Evolutionary conservation across 139 green algal species (phyloP), one percentile per base, ranked within the genome.

Genomic region (Auxenochlorella protothecoides): DNA sequence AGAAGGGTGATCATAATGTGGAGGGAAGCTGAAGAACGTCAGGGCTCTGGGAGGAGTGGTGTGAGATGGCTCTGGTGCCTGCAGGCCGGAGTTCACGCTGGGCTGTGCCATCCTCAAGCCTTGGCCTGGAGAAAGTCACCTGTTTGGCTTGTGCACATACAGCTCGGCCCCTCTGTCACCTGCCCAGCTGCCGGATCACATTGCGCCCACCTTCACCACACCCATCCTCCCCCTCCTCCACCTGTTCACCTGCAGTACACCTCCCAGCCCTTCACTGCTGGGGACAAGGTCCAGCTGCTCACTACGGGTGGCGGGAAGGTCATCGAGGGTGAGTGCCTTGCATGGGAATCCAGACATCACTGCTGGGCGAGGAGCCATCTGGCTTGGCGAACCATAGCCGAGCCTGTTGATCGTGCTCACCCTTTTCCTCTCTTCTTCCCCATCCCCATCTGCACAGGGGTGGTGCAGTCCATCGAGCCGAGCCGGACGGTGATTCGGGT

Each of bases 401-500:
- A 44, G 27, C 27, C 27, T 44, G 27, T 44, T 44, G 27, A 44
- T 44, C 27, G 27, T 44, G 27, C 27, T 44, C 27, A 44, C 27
- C 27, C 27, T 44, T 44, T 44, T 16, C 62, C 15, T 52, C 8
- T 51, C 4, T 7, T 53, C 14, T 16, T 16, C 3, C 15, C 9
- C 62, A n/a, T 16, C 3, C 56, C 16, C 27, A 44, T 44, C 53
- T 44, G 16, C 27, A 53, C 61, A 74, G 69, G 69, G 1, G 69
- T 72, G 53, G 53, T 80, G 61, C 15, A 64, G 53, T 55, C 59
- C 10, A 69, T 80, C 44, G 76, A 80, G 59, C 76, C 76, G 13
- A 53, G 76, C 59, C 69, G 76, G 44, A 80, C 76, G 12, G 69
- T 72, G 3, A 16, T 79, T 4, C 27, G 57, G 14, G 73, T 64